Percentiles rank a stretch among this genome's conserved stretches.
Evolutionary conservation across 2,329 filamentous ascomycete species (phyloP).

Genomic region (Remersonia thermophila): DNA sequence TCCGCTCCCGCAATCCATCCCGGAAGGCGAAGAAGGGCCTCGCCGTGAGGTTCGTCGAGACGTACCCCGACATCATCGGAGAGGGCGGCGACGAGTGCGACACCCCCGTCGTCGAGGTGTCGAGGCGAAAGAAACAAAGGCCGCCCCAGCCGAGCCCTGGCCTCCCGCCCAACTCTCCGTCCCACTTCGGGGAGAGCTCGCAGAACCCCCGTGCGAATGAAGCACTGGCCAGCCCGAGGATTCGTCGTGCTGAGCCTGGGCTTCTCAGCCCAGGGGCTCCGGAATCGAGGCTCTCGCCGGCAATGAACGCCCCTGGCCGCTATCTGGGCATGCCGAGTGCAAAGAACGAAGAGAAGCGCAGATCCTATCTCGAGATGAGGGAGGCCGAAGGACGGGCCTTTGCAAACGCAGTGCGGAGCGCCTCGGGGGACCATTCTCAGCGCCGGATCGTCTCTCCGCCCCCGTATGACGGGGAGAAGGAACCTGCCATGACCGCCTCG

Average conservation of each 20-base stretch:
- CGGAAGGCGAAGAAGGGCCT: constrained; percentile 51
- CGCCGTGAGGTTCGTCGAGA: constrained; percentile 60
- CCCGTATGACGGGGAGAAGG: constrained; percentile 14
- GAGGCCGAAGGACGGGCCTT: constrained; percentile 48
- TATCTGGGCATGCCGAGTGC: constrained; percentile 24
- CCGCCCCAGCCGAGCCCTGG: constrained; percentile 21
- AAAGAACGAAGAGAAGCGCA: no score
- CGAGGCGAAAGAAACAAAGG: constrained; percentile 39
- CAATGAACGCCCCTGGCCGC: constrained; percentile 20
- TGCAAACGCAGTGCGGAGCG: constrained; percentile 34
- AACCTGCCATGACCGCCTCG: constrained; percentile 16
- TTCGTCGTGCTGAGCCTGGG: constrained; percentile 48
- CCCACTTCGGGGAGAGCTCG: constrained; percentile 18
- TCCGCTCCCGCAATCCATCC: constrained; percentile 33
- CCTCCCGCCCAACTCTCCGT: constrained; percentile 20
- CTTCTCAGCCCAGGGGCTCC: constrained; percentile 24
- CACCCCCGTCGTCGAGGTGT: constrained; percentile 58
- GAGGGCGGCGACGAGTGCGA: constrained; percentile 83
- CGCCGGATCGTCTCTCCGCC: constrained; percentile 18
- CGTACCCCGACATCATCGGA: constrained; percentile 69
- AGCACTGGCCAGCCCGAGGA: constrained; percentile 40
- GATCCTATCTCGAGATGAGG: constrained; percentile 33
- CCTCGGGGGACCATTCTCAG: constrained; percentile 8
- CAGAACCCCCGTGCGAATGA: constrained; percentile 17
- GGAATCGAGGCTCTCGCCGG: constrained; percentile 22